Evolutionary conservation across 1,284 basidiomycete genomes (phyloP), one percentile per base, ranked within the genome.

Genomic region (Pyrrhoderma lamaoense): DNA sequence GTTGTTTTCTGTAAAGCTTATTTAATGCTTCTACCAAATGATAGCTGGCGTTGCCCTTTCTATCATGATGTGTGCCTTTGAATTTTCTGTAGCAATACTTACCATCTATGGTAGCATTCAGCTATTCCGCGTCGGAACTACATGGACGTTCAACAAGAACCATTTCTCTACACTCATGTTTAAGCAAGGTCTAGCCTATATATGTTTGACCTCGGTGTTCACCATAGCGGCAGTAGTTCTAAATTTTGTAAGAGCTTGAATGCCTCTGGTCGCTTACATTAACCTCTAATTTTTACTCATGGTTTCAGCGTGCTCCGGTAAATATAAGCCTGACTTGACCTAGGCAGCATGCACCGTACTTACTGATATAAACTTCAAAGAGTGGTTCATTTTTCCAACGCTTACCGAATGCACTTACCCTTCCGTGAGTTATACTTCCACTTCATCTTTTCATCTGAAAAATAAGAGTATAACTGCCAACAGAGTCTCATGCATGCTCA

Each of bases 61-160:
- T 1, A 62, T 65, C 42, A 53, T 66, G 25, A 62, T 65, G 55
- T 59, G 58, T 23, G 50, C 63, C 1, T 67, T 67, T 40, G 65
- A 67, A 43, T 58, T 59, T 19, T 56, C 54, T 3, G 58, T 62
- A 7, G 59, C 62, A 2, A 45, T 58, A 1, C 53, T 67, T 9
- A 67, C 65, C 25, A 60, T 61, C 14, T 38, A 62, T n/a, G 60
- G 65, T 43, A 60, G 61, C 47, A 46, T 65, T 3, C 64, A 66
- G 57, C 58, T 65, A 3, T 47, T 66, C 14, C 49, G 47, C n/a
- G 56, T 51, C 1, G 49, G 57, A 13, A 63, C 62, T 1, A 27
- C 56, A 4, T 18, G 49, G 46, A 52, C 56, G 35, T 43, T 54
- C 9, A 58, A 62, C 39, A 58, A 54, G 42, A 54, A 59, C 35